Base-by-base conservation (phyloP, 2,329 filamentous ascomycete species). In the Coniochaeta pulveracea region DNA sequence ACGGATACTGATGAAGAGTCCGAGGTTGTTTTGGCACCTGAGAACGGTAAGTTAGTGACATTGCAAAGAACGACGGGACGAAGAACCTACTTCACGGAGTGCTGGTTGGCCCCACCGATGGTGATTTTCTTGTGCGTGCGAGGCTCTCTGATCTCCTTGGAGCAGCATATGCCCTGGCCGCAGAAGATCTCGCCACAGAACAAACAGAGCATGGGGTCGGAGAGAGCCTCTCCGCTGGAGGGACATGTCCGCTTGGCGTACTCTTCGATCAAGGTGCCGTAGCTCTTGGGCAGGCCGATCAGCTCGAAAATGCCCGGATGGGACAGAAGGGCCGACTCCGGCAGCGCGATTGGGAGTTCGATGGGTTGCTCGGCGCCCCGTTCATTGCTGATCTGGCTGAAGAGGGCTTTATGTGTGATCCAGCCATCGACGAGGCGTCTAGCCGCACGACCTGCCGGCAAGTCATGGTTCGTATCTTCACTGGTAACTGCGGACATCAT, bases 171-270 rank as follows among this genome's bases (percentile, higher is more conserved):
- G 28, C 82, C 85, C 61, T 98, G 91, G 8, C 82, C 85, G 58
- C 91, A 98, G 57, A 95, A 89, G 25, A 98, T 85, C n/a, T 88
- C 86, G 21, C 91, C 89, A 51, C 91, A 98, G 60, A 95, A 85
- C 24, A 98, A 69, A 50, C 91, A 98, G 23, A 98, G 74, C 42
- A 82, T 84, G 0, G 91, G 86, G 54, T 98, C 93, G 3, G 79
- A 80, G 33, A 98, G 63, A 45, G 95, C 89, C 52, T 91, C 93
- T 43, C 86, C 86, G 2, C 85, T 94, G 2, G 79, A 93, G 0
- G 86, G 86, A 49, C 91, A 98, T 32, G 72, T 77, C 34, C 81
- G 67, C 42, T 77, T 78, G 44, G 91, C 89, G 17, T 85, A 85
- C 57, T 93, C 88, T 49, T 95, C 89, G 37, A 94, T 93, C 23